These are phyloP conservation scores for Lactifluus echinatus DNA, from an alignment of 768 basidiomycete genomes.

Conservation along the genomic window DNA sequence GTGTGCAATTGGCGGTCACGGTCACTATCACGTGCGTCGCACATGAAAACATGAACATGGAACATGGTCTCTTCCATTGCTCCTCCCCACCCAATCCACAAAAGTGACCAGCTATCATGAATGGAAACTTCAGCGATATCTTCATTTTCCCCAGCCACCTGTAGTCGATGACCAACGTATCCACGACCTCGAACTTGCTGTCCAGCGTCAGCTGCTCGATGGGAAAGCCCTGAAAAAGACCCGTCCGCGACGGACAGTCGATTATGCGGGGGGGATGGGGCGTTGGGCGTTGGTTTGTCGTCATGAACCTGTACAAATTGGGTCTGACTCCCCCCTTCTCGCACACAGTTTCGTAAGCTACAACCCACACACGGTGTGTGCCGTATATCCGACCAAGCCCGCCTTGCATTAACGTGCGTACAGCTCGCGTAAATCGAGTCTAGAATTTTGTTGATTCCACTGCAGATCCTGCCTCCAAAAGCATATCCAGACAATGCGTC, in stretches of 20 bases:
- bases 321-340: background rate
- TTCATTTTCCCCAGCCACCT: conserved; percentile 64
- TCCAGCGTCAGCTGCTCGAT: conserved; percentile 60
- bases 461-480: too few species aligned
- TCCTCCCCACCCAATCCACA: conserved; percentile 42
- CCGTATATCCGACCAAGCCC: conserved; percentile 77
- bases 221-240: conserved; percentile 86
- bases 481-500: too few species aligned
- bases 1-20: too few species aligned
- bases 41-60: too few species aligned
- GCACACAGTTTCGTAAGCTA: conserved; percentile 47
- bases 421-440: conserved; percentile 6
- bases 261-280: conserved; percentile 84
- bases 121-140: conserved; percentile 68
- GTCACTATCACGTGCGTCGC: too few species aligned
- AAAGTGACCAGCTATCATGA: conserved; percentile 33
- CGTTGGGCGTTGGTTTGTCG: conserved; percentile 67
- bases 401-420: conserved; percentile 76
- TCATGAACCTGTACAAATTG: background rate
- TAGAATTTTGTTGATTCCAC: too few species aligned
- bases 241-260: conserved; percentile 86
- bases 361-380: conserved; percentile 66
- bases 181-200: conserved; percentile 73
- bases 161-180: conserved; percentile 71
- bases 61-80: conserved; percentile 27